phyloP scores from a whole-genome alignment of 768 basidiomycete genomes.

The Clitopilus hobsonii region DNA sequence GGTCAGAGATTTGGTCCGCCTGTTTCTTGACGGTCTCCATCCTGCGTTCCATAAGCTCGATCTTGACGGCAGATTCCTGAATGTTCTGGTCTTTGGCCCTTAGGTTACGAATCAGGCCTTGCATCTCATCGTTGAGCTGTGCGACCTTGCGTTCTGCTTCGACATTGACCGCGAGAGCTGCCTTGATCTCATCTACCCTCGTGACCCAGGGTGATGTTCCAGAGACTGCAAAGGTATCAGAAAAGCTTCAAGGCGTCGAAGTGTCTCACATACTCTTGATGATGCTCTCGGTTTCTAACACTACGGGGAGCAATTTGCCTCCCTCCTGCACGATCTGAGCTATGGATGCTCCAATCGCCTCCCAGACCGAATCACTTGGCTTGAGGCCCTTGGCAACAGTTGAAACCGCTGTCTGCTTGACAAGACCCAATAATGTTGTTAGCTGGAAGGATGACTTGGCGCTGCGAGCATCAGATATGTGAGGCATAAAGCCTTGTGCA shows the following conservation, averaged over 20 bases:
- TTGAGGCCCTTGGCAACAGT: constrained; percentile 67
- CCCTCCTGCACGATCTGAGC: constrained; percentile 68
- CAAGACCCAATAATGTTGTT: constrained; percentile 61
- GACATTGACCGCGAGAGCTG: constrained; percentile 77
- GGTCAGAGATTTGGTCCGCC: constrained; percentile 74
- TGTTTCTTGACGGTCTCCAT: constrained; percentile 91
- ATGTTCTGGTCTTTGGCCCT: constrained; percentile 86
- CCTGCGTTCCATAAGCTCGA: constrained; percentile 91
- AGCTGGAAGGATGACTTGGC: constrained; percentile 79
- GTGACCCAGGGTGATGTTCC: constrained; percentile 82
- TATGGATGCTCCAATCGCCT: constrained; percentile 68
- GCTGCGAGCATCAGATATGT: constrained; percentile 75
- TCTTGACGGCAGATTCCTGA: constrained; percentile 87
- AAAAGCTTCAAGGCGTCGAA: not conserved
- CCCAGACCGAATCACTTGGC: constrained; percentile 70
- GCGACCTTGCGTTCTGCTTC: constrained; percentile 89
- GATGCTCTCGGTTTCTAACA: constrained; percentile 72
- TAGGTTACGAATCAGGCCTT: constrained; percentile 78
- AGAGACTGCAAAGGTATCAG: constrained; percentile 41
- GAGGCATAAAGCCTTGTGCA: constrained; percentile 84
- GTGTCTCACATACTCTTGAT: constrained; percentile 56
- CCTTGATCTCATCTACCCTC: constrained; percentile 79
- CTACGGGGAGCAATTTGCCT: constrained; percentile 61
- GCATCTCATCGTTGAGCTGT: constrained; percentile 86
- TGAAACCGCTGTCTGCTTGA: constrained; percentile 67